Percentiles rank a stretch among this genome's conserved stretches.
phyloP scores from a whole-genome alignment of 1,139 yeast species.

The Pichia sp. region DNA sequence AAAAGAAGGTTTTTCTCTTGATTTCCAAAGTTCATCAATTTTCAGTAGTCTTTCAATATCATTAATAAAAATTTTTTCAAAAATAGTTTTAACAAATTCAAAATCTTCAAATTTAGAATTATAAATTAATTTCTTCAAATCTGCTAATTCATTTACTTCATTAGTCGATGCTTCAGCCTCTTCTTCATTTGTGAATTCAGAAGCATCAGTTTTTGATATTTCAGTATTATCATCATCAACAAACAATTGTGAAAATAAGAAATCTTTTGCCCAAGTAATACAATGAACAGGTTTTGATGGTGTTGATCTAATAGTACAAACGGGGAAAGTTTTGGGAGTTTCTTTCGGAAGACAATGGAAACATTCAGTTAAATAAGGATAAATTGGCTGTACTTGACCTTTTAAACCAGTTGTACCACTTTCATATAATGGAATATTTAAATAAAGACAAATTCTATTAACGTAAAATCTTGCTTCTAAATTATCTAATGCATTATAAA shows the following conservation, averaged over 20 bases:
- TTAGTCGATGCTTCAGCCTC: constrained; percentile 64
- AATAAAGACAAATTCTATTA: constrained; percentile 71
- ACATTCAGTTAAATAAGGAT: constrained; percentile 80
- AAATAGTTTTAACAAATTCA: constrained; percentile 38
- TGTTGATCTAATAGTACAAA: constrained; percentile 93
- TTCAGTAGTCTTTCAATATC: constrained; percentile 71
- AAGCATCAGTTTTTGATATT: constrained; percentile 31
- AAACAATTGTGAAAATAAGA: constrained; percentile 75
- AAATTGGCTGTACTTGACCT: constrained; percentile 91
- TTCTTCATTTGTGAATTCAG: constrained; percentile 55
- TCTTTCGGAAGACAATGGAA: constrained; percentile 87
- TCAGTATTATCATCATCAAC: constrained; percentile 38
- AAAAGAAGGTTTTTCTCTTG: constrained; percentile 52
- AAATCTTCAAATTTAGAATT: constrained; percentile 20
- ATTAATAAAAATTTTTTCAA: constrained; percentile 50
- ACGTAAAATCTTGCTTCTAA: constrained; percentile 89
- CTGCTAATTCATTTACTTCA: constrained; percentile 73
- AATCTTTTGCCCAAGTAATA: constrained; percentile 96
- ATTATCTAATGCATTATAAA: constrained; percentile 91
- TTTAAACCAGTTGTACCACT: constrained; percentile 93
- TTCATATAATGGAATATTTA: constrained; percentile 76
- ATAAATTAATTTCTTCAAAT: constrained; percentile 45
- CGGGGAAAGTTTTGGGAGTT: constrained; percentile 87
- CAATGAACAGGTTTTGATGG: constrained; percentile 97
- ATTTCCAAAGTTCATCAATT: constrained; percentile 76